Percentiles rank a stretch among this genome's conserved stretches.
Evolutionary conservation across 139 green algal species (phyloP).

Genomic region (Tetraselmis striata): DNA sequence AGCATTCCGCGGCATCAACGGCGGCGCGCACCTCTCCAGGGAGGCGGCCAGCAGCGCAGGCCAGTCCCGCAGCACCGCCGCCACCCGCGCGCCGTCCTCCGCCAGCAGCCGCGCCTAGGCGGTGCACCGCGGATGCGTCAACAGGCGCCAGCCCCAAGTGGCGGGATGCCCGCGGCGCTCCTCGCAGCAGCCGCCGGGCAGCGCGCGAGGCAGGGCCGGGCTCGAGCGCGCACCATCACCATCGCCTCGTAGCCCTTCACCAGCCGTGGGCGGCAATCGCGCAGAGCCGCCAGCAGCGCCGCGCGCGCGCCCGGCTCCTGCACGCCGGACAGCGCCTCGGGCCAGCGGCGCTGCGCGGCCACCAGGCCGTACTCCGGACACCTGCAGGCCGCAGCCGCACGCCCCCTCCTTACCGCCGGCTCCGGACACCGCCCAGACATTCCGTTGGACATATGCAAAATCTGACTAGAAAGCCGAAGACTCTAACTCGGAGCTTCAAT

Average conservation of each 20-base stretch:
- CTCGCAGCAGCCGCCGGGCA: no score
- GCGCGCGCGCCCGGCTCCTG: not conserved
- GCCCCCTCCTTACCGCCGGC: no score
- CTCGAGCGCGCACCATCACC: constrained; percentile 31
- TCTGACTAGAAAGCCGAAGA: no score
- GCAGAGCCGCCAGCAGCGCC: constrained; percentile 29
- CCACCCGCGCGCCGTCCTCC: constrained; percentile 26
- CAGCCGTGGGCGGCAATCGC: constrained; percentile 40
- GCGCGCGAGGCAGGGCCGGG: no score
- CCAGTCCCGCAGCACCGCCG: constrained; percentile 45
- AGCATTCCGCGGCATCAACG: no score
- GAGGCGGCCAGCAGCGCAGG: constrained; percentile 27
- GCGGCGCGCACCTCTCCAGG: constrained; percentile 28
- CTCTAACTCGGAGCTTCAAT: no score
- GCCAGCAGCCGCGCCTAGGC: constrained; percentile 48
- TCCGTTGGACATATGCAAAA: no score
- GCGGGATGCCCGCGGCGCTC: no score
- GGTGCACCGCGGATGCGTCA: no score
- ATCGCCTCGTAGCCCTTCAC: constrained; percentile 53
- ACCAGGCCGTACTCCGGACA: constrained; percentile 34
- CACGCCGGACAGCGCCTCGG: constrained; percentile 25
- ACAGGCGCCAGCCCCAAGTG: no score
- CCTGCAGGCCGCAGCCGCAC: no score
- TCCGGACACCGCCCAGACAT: no score
- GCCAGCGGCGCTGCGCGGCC: constrained; percentile 40